Conservation (phyloP, 345 rosid species). For the Citrus sinensis region DNA sequence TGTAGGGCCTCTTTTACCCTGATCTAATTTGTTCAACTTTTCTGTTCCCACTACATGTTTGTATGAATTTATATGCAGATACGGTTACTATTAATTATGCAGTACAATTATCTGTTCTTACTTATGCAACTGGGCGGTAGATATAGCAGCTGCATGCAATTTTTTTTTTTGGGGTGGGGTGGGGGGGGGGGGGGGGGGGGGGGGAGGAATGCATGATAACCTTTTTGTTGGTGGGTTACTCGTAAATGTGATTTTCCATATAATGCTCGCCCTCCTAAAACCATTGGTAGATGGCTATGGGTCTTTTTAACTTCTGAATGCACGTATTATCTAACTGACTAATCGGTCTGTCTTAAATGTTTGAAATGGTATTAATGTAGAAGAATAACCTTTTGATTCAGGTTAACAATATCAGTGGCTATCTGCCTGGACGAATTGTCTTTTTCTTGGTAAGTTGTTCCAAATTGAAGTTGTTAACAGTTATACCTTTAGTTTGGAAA, state of each 20-base stretch:
- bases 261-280: not conserved
- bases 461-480: not conserved
- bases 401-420: conserved; percentile 98
- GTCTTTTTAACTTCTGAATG: not conserved
- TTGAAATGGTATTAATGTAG: conserved; percentile 6
- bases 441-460: conserved; percentile 83
- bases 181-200: too few relatives aligned
- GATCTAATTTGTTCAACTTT: not conserved
- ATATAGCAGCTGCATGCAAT: not conserved
- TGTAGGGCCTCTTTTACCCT: not conserved
- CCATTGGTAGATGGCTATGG: not conserved
- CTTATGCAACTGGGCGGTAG: not conserved
- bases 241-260: not conserved
- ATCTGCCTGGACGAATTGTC: conserved; percentile 97
- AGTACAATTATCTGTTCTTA: not conserved
- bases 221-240: not conserved
- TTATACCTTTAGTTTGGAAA: not conserved
- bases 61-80: not conserved
- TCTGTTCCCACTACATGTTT: not conserved
- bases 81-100: not conserved
- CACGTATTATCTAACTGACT: not conserved
- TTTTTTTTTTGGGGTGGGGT: not conserved
- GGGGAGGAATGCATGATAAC: not conserved
- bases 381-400: conserved; percentile 30
- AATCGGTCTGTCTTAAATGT: not conserved